Base-by-base conservation (phyloP, 2,329 filamentous ascomycete species). In the Cercospora beticola region DNA sequence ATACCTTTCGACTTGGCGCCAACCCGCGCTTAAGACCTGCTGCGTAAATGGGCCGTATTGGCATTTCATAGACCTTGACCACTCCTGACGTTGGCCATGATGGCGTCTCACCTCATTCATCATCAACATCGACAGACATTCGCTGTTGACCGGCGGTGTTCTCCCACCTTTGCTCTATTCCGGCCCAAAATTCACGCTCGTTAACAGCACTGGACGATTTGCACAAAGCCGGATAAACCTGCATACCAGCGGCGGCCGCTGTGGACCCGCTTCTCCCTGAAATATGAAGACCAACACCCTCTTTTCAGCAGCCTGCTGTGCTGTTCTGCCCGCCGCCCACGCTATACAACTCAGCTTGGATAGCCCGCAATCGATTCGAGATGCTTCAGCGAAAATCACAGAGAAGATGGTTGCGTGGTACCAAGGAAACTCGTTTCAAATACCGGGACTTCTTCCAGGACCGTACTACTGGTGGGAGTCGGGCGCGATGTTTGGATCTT, bases 401-500 rank as follows among this genome's bases (percentile, higher is more conserved):
- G 82, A 82, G 46, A 71, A 72, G 62, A 82, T 86, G 79, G 83
- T 87, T 79, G 75, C 75, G 10, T 85, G 83, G 72, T 87, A 87
- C 73, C 79, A 79, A 36, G 86, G 86, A 14, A 75, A 82, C 36
- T 82, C 85, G 2, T 84, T 83, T 12, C 79, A 81, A 9, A 83
- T 82, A 16, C 84, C 84, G 4, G 86, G 86, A 30, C 79, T 84
- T 62, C 80, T 93, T 36, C 87, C 88, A 1, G 77, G 83, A 23
- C 90, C 90, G 70, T 90, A 90, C 77, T 92, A 91, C 82, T 92
- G 90, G 90, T 92, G 89, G 90, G 87, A 92, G 77, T 87, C 87
- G 18, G 78, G 78, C 21, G 78, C 75, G 64, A 79, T 92, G 80
- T 90, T 90, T 84, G 87, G 89, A 70, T 86, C 88, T 0, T 81